Conservation (phyloP, 352 stramenopile genomes). For the Phytophthora idaei region DNA sequence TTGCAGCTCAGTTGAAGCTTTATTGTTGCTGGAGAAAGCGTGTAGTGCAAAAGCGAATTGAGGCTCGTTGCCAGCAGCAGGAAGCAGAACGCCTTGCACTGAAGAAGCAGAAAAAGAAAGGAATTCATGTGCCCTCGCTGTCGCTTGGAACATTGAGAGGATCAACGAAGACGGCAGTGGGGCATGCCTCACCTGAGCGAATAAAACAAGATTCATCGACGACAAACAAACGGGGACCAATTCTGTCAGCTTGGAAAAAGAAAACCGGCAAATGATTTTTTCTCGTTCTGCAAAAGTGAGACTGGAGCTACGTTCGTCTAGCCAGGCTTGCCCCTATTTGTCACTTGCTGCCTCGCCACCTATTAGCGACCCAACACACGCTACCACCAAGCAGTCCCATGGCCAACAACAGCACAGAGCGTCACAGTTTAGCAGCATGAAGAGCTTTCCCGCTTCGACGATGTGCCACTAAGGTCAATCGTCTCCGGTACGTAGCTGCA, state of each 20-base stretch:
- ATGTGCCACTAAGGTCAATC: constrained; percentile 80
- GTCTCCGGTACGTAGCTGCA: constrained; percentile 83
- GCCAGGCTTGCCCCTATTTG: constrained; percentile 10
- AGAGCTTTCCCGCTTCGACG: constrained; percentile 70
- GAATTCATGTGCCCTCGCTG: constrained; percentile 3
- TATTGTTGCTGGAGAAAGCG: constrained; percentile 59
- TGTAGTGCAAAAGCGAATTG: constrained; percentile 46
- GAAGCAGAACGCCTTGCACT: constrained; percentile 37
- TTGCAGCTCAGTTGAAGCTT: constrained; percentile 57
- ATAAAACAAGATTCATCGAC: neutral
- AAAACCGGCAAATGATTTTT: constrained; percentile 29
- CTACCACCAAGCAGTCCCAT: neutral
- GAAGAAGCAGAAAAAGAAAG: constrained; percentile 35
- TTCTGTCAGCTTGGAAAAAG: constrained; percentile 21
- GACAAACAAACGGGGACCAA: constrained; percentile 5
- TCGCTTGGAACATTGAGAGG: constrained; percentile 19
- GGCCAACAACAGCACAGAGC: constrained; percentile 3
- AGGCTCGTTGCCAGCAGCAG: constrained; percentile 40
- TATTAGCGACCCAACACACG: neutral
- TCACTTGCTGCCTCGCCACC: constrained; percentile 1
- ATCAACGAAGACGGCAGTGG: constrained; percentile 32
- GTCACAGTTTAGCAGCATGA: constrained; percentile 66
- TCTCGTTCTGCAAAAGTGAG: constrained; percentile 10
- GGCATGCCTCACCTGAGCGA: neutral
- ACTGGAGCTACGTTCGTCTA: constrained; percentile 23